Base-by-base conservation (phyloP, 1,284 basidiomycete genomes). In the Neotropicomus parvogracilis region DNA sequence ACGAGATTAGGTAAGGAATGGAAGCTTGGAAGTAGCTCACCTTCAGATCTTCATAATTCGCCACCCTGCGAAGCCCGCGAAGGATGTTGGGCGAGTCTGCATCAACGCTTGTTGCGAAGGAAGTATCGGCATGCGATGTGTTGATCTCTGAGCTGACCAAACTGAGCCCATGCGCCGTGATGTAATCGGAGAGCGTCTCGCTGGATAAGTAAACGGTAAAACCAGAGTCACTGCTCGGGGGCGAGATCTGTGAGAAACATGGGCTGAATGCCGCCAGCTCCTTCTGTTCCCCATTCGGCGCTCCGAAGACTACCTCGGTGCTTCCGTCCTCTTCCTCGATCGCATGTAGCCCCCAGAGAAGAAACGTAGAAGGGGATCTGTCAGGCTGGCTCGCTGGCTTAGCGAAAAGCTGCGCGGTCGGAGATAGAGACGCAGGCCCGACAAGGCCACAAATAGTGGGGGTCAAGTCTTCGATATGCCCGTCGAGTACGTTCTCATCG, bases 41-140 rank as follows among this genome's bases (percentile, higher is more conserved):
- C 42, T 34, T 63, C 29, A 60, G 24, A 38, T 63, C 46, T 27
- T 57, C 55, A 31, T 54, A 55, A 19, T 14, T 38, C 24, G 41
- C 46, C 2, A 65, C 43, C 26, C 56, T 57, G 38, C 60, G 60
- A 42, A 63, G 62, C 40, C 32, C 14, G 37, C 43, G 52, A 27
- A 26, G 28, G 21, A 21, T 14, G 9, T 16, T 27, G 1, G 39
- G 28, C 19, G 19, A 49, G 8, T 35, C 49, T 14, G 37, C 20
- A 29, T 59, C 46, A 7, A 65, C 39, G 20, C 59, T 63, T 16
- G 62, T 63, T 28, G 48, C 59, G 5, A 59, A 43, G 17, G 59
- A 61, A 31, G 59, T 54, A 26, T 46, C 27, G 8, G 21, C 28
- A 28, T 29, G 29, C 11, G 41, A 51, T 13, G 34, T 14, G 21